Evolutionary conservation across 2,329 filamentous ascomycete genomes (phyloP).

Genomic region (Colletotrichum nymphaeae): DNA sequence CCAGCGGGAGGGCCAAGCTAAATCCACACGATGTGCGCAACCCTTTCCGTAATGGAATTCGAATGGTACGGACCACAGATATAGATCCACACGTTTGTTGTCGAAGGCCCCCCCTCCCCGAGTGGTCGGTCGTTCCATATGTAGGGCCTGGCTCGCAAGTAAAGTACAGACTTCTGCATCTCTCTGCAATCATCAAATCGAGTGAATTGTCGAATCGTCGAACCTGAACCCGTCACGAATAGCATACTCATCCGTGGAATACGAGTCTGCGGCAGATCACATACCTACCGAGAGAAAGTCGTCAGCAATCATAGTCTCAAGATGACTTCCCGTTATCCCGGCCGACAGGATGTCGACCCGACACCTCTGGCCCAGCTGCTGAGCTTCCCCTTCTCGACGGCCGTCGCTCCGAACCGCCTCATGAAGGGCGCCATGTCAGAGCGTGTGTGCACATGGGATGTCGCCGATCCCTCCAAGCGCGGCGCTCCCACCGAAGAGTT

Average conservation of each 20-base stretch:
- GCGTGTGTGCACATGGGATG: conserved; percentile 69
- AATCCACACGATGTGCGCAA: neutral
- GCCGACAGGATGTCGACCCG: neutral
- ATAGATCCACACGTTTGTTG: neutral
- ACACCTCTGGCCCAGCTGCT: conserved; percentile 54
- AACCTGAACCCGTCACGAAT: neutral
- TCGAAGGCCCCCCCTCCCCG: neutral
- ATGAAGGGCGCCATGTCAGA: conserved; percentile 76
- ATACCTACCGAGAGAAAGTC: neutral
- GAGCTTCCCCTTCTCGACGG: conserved; percentile 60
- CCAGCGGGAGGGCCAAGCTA: neutral
- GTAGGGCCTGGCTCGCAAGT: neutral
- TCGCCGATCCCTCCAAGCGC: conserved; percentile 60
- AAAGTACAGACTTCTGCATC: neutral
- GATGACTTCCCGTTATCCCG: neutral
- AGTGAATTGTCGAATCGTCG: neutral
- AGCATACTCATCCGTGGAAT: neutral
- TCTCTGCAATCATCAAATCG: neutral
- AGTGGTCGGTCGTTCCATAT: neutral
- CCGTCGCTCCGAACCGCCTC: conserved; percentile 71
- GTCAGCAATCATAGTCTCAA: neutral
- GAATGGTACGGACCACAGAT: neutral
- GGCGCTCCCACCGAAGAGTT: conserved; percentile 50
- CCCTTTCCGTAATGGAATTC: neutral
- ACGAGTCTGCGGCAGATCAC: neutral